Evolutionary conservation across 176 grass and related monocot species (phyloP).

Genomic region (Eremochloa ophiuroides): DNA sequence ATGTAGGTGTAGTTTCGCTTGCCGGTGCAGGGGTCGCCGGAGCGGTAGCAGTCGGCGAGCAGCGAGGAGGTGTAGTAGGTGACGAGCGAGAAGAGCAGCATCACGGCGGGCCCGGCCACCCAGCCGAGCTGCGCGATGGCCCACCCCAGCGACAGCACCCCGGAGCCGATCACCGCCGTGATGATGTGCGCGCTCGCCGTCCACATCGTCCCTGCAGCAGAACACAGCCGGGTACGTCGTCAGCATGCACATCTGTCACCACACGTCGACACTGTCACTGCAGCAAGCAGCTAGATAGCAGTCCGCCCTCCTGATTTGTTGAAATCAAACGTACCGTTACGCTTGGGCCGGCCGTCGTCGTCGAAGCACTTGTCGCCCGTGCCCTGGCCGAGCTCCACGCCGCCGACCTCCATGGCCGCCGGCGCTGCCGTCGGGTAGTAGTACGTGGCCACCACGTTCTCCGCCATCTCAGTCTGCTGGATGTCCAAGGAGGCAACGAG

Average conservation of each 20-base stretch:
- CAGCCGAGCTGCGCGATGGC: slow-evolving; percentile 75
- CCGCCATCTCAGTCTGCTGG: slow-evolving; percentile 28
- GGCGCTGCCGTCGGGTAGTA: slow-evolving; percentile 38
- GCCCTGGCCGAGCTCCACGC: slow-evolving; percentile 42
- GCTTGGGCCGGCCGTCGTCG: slow-evolving; percentile 67
- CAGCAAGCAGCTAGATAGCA: too few relatives aligned
- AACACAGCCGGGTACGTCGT: not conserved
- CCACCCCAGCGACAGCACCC: slow-evolving; percentile 69
- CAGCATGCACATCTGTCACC: not conserved
- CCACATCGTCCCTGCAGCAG: slow-evolving; percentile 59
- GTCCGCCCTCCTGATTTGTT: too few relatives aligned
- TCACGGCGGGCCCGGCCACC: slow-evolving; percentile 59
- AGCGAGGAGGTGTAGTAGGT: slow-evolving; percentile 73
- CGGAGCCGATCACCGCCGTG: slow-evolving; percentile 61
- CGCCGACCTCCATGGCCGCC: slow-evolving; percentile 34
- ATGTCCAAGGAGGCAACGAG: slow-evolving; percentile 4
- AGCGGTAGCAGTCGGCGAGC: slow-evolving; percentile 70
- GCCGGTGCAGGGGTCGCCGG: slow-evolving; percentile 49
- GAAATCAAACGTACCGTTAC: slow-evolving; percentile 24
- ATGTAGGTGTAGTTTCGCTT: slow-evolving; percentile 73
- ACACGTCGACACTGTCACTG: not conserved
- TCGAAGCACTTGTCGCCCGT: slow-evolving; percentile 42
- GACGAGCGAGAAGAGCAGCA: slow-evolving; percentile 78
- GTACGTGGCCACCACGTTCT: slow-evolving; percentile 46
- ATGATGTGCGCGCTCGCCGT: slow-evolving; percentile 96